phyloP scores from a whole-genome alignment of 257 asterid genomes.

The Nicotiana benthamiana region DNA sequence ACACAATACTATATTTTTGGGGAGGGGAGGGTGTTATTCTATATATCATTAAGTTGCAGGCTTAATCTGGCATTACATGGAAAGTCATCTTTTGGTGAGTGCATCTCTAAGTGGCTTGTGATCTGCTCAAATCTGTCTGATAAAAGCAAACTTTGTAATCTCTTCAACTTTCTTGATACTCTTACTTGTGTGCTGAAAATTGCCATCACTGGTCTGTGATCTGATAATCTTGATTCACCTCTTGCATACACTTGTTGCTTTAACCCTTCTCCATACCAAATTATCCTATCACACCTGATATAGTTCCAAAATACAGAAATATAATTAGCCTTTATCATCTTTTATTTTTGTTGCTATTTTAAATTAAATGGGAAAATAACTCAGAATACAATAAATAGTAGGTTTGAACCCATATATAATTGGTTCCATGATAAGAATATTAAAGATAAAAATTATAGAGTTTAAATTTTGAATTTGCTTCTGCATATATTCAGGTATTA shows the following conservation, averaged over 20 bases:
- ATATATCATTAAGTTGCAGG: background rate
- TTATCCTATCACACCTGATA: slow-evolving; percentile 62
- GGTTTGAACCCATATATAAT: no score
- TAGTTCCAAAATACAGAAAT: background rate
- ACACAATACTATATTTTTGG: background rate
- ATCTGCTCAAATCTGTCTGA: slow-evolving; percentile 36
- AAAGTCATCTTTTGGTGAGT: slow-evolving; percentile 9
- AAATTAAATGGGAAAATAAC: no score
- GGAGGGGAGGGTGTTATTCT: background rate
- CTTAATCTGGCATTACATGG: slow-evolving; percentile 17
- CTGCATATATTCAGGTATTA: no score
- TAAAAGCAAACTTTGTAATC: slow-evolving; percentile 30
- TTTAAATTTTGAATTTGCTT: no score
- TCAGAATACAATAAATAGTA: no score
- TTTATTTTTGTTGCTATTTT: no score
- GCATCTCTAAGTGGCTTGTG: slow-evolving; percentile 13
- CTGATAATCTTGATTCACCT: slow-evolving; percentile 54
- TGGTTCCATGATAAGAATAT: no score
- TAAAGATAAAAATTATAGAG: no score
- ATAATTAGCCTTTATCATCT: no score
- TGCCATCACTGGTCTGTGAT: slow-evolving; percentile 56
- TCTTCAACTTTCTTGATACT: slow-evolving; percentile 24
- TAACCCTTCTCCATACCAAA: slow-evolving; percentile 55
- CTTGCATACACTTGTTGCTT: slow-evolving; percentile 43
- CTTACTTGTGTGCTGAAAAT: slow-evolving; percentile 35